A percentile compares a stretch with the other conserved stretches of the same genome.
Conservation (phyloP, 768 basidiomycete genomes). For the Cyclocybe aegerita region DNA sequence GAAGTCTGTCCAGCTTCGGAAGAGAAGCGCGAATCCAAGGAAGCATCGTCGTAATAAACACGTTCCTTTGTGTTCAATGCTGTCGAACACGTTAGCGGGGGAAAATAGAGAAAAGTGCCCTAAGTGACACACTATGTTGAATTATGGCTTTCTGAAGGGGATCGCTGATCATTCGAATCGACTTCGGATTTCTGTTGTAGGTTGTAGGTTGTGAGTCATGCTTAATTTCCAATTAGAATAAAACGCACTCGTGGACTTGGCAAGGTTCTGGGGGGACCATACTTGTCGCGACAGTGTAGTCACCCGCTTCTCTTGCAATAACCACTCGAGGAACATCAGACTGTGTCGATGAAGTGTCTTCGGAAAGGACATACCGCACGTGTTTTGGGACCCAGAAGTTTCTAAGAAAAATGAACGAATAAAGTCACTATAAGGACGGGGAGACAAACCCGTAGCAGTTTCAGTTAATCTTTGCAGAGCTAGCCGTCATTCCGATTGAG, state of each 20-base stretch:
- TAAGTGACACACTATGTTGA: conserved; percentile 49
- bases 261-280: conserved; percentile 59
- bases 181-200: conserved; percentile 50
- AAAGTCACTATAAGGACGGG: background rate
- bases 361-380: conserved; percentile 41
- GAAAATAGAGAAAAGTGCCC: background rate
- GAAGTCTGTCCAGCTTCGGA: conserved; percentile 63
- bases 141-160: conserved; percentile 68
- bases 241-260: conserved; percentile 66
- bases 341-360: background rate
- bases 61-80: conserved; percentile 68
- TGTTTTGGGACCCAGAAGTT: conserved; percentile 64
- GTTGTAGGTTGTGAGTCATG: conserved; percentile 1
- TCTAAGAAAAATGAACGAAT: conserved; percentile 34
- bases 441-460: conserved; percentile 57
- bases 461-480: conserved; percentile 71
- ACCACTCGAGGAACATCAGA: conserved; percentile 40
- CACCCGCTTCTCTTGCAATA: conserved; percentile 67
- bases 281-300: conserved; percentile 69
- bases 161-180: conserved; percentile 57
- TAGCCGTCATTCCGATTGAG: conserved; percentile 11
- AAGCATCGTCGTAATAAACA: conserved; percentile 59
- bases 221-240: background rate
- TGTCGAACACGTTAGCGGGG: conserved; percentile 20
- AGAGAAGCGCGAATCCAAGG: conserved; percentile 65